Conservation (phyloP, 805 yeast species). For the Trichomonascus vanleenenianus region DNA sequence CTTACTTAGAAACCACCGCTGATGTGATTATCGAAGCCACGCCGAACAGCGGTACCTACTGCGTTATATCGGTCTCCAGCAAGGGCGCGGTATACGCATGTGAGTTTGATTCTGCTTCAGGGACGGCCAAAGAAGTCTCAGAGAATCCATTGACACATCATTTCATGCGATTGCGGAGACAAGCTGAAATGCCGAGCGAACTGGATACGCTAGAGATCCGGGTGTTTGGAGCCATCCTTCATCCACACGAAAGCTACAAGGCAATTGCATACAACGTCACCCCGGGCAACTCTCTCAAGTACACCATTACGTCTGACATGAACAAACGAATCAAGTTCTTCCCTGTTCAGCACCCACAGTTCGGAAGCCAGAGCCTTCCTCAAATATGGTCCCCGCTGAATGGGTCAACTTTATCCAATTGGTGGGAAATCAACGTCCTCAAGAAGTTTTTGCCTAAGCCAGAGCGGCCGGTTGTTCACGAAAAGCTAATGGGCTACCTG, state of each 20-base stretch:
- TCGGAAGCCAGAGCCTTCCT: neutral
- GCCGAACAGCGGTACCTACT: too few relatives aligned
- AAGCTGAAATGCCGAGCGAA: neutral
- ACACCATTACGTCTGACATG: conserved; percentile 17
- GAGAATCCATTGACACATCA: neutral
- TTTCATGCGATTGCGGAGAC: neutral
- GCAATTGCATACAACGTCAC: conserved; percentile 13
- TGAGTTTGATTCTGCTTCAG: neutral
- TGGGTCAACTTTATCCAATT: conserved; percentile 10
- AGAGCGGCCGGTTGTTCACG: conserved; percentile 2
- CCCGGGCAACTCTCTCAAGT: conserved; percentile 14
- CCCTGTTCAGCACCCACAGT: conserved; percentile 4
- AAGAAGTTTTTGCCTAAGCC: conserved; percentile 4
- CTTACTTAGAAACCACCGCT: too few relatives aligned
- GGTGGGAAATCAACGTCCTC: conserved; percentile 16
- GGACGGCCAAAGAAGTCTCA: neutral
- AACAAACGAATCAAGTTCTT: conserved; percentile 13
- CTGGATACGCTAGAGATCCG: conserved; percentile 8
- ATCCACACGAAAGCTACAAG: conserved; percentile 15
- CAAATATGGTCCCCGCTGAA: conserved; percentile 2
- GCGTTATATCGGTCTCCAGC: conserved; percentile 4
- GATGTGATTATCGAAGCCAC: too few relatives aligned
- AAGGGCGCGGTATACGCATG: neutral
- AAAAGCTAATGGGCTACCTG: neutral
- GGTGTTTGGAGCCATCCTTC: conserved; percentile 12